Evolutionary conservation across 495 filamentous ascomycete genomes (phyloP).

Genomic region (Pseudoneurospora amorphoporcata): DNA sequence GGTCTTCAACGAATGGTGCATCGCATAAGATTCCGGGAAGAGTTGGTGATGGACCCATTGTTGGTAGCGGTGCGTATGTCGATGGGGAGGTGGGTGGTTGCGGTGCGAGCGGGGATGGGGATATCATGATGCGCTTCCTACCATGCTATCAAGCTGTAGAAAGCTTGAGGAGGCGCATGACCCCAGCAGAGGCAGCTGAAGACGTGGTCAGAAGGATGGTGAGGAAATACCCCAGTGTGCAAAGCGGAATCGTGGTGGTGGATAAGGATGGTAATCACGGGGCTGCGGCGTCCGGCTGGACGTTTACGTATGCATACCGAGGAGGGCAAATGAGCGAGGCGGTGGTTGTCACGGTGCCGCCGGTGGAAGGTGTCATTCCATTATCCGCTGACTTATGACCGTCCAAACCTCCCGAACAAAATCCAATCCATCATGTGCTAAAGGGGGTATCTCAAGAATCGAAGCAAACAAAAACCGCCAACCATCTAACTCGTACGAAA

Average conservation of each 20-base stretch:
- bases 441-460: background rate
- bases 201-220: conserved; percentile 37
- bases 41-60: conserved; percentile 40
- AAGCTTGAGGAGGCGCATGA: conserved; percentile 33
- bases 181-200: conserved; percentile 30
- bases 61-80: conserved; percentile 38
- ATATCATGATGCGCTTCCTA: conserved; percentile 42
- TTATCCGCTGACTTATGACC: background rate
- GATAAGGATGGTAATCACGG: conserved; percentile 31
- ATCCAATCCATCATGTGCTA: background rate
- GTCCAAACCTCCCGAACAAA: background rate
- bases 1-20: conserved; percentile 40
- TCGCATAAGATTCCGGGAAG: conserved; percentile 36
- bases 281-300: conserved; percentile 37
- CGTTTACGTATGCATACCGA: conserved; percentile 35
- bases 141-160: conserved; percentile 43
- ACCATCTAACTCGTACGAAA: background rate
- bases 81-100: conserved; percentile 40
- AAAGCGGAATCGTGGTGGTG: conserved; percentile 37
- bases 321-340: conserved; percentile 33
- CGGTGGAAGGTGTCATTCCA: conserved; percentile 7
- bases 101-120: conserved; percentile 40
- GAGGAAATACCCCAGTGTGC: conserved; percentile 28
- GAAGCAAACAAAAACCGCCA: background rate
- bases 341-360: conserved; percentile 28